phyloP scores from a whole-genome alignment of 345 rosid genomes.

The Anacardium occidentale region DNA sequence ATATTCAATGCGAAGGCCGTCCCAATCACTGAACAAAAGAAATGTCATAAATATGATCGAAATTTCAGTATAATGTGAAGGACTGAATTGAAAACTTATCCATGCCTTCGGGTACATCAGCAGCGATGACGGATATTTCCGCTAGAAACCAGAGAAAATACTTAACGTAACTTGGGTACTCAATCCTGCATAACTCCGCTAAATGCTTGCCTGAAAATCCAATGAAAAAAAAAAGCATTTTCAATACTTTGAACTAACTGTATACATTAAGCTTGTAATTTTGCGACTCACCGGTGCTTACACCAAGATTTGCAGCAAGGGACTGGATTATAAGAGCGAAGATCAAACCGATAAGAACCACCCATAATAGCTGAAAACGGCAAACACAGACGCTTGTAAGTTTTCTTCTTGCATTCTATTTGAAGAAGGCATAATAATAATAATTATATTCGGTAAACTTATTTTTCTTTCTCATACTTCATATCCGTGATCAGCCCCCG shows the following conservation, averaged over 20 bases:
- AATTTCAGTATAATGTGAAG: too few species aligned
- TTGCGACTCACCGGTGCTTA: conserved; percentile 45
- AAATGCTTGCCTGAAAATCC: conserved; percentile 54
- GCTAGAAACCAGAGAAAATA: conserved; percentile 65
- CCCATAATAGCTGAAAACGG: conserved; percentile 44
- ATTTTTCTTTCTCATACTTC: conserved; percentile 47
- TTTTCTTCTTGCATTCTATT: too few species aligned
- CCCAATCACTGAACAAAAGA: conserved; percentile 49
- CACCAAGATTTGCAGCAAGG: conserved; percentile 74
- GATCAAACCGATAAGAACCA: too few species aligned
- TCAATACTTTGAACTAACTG: too few species aligned
- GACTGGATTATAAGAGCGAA: too few species aligned
- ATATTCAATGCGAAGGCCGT: conserved; percentile 62
- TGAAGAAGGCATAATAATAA: too few species aligned
- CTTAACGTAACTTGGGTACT: conserved; percentile 53
- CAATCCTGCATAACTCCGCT: conserved; percentile 62
- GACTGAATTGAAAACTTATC: neutral
- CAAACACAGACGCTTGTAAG: neutral
- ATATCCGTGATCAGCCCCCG: conserved; percentile 54
- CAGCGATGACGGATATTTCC: conserved; percentile 64
- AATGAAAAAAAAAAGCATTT: neutral
- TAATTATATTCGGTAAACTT: too few species aligned
- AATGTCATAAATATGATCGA: too few species aligned
- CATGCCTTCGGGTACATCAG: conserved; percentile 75
- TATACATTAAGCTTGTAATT: too few species aligned